A percentile compares a stretch with the other conserved stretches of the same genome.
Evolutionary conservation across 192 early-diverging fungal species (phyloP).

Genomic region (Fimicolochytrium jonesii): DNA sequence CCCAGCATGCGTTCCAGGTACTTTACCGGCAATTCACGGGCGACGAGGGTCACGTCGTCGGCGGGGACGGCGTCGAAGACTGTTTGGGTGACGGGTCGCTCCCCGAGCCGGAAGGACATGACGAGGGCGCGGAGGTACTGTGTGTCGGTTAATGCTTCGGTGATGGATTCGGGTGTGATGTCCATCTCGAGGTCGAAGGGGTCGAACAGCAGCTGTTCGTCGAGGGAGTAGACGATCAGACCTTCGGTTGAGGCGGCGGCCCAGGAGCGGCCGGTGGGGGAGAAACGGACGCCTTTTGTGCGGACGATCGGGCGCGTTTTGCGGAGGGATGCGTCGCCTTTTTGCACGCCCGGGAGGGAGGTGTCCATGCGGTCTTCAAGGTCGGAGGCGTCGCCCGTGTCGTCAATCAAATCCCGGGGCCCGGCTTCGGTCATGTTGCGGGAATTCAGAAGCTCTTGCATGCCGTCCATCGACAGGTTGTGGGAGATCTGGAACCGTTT

Average conservation of each 20-base stretch:
- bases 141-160: conserved; percentile 61
- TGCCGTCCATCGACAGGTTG: conserved; percentile 92
- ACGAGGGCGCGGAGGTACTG: conserved; percentile 86
- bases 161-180: conserved; percentile 85
- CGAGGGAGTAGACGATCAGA: conserved; percentile 90
- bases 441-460: conserved; percentile 83
- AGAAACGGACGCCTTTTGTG: conserved; percentile 82
- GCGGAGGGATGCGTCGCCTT: conserved; percentile 79
- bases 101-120: conserved; percentile 93
- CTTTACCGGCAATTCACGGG: conserved; percentile 77
- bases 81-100: conserved; percentile 66
- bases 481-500: conserved; percentile 88
- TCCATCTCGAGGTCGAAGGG: conserved; percentile 97
- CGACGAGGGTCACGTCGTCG: conserved; percentile 60
- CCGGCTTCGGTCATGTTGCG: conserved; percentile 95
- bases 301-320: conserved; percentile 75
- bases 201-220: conserved; percentile 90
- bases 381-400: conserved; percentile 76
- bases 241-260: conserved; percentile 96
- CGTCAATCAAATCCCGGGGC: conserved; percentile 75
- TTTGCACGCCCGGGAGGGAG: conserved; percentile 81
- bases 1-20: conserved; percentile 82
- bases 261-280: conserved; percentile 93
- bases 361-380: conserved; percentile 77
- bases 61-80: conserved; percentile 81